These are phyloP conservation scores for Chlamydomonas urium DNA, from an alignment of 139 green algal genomes.

Conservation along the genomic window DNA sequence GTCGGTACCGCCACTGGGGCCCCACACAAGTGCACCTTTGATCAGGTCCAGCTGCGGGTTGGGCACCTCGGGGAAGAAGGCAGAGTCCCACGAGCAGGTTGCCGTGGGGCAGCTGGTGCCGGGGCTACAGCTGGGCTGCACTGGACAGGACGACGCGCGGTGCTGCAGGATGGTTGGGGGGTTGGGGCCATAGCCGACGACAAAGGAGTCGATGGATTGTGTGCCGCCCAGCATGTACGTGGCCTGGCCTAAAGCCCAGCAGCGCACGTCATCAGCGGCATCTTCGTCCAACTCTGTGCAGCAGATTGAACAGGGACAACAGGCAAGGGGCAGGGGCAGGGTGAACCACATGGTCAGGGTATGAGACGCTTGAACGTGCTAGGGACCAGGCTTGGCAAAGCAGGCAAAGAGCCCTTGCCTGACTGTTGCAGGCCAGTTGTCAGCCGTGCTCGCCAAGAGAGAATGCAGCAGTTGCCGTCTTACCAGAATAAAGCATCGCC, in stretches of 20 bases:
- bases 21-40: slow-evolving; percentile 14
- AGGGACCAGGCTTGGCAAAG: too few relatives aligned
- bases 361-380: too few relatives aligned
- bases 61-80: slow-evolving; percentile 8
- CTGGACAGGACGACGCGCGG: slow-evolving; percentile 12
- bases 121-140: neutral
- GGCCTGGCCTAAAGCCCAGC: slow-evolving; percentile 6
- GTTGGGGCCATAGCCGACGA: slow-evolving; percentile 17
- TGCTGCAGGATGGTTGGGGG: slow-evolving; percentile 20
- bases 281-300: too few relatives aligned
- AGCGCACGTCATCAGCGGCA: too few relatives aligned
- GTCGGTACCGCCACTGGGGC: neutral
- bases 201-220: slow-evolving; percentile 5
- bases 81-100: slow-evolving; percentile 13
- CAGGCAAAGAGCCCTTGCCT: too few relatives aligned
- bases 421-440: too few relatives aligned
- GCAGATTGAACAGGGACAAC: too few relatives aligned
- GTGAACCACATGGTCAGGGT: too few relatives aligned
- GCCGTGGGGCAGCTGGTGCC: neutral
- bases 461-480: neutral
- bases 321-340: too few relatives aligned
- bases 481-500: slow-evolving; percentile 9
- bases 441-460: too few relatives aligned
- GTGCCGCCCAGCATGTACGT: slow-evolving; percentile 17
- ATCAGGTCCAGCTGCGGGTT: slow-evolving; percentile 21